Evolutionary conservation across 768 basidiomycete genomes (phyloP), one percentile per base, ranked within the genome.

Genomic region (Psilocybe subaeruginosa): DNA sequence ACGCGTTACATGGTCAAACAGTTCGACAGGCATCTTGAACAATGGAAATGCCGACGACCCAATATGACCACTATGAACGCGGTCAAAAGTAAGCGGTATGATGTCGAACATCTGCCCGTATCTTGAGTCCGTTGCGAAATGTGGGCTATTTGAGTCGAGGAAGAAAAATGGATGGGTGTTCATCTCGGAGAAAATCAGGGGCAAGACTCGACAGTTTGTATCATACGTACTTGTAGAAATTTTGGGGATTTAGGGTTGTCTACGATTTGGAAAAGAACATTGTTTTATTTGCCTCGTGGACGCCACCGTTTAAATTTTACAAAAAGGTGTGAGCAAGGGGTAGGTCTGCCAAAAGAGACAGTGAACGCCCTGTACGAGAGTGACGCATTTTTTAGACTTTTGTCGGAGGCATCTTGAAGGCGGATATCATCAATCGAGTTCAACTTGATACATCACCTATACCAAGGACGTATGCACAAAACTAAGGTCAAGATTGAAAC

Each of bases 1-100:
- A 5, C 66, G 65, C 4, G 66, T 64, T 31, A 74, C 52, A 17
- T 70, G 67, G 17, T 56, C 45, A 19, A 73, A 64, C 12, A 76
- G 57, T 48, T 76, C 74, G 23, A 72, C 53, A 3, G 74, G 74
- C 11, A 76, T 64, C 29, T 50, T 65, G 56, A 73, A 71, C 9
- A 73, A 39, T 0, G 70, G 70, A 19, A 72, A 66, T 3, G 58
- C 19, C 1, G 73, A 73, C 6, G 64, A 61, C 4, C 64, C 35
- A 9, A 62, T 23, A 37, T 65, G 64, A 5, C 64, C 68, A 8
- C 30, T 27, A 27, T 68, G 56, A 43, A 69, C 72, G 43, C 70
- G 64, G 56, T 72, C 71, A 27, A 73, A 69, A 12, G 63, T 45
- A 4, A 73, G 60, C 11, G 70, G 63, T 4, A 45, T 51, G 7